A percentile compares a stretch with the other conserved stretches of the same genome.
Evolutionary conservation across 176 grass and related monocot genomes (phyloP).

Genomic region (Musa beccarii): DNA sequence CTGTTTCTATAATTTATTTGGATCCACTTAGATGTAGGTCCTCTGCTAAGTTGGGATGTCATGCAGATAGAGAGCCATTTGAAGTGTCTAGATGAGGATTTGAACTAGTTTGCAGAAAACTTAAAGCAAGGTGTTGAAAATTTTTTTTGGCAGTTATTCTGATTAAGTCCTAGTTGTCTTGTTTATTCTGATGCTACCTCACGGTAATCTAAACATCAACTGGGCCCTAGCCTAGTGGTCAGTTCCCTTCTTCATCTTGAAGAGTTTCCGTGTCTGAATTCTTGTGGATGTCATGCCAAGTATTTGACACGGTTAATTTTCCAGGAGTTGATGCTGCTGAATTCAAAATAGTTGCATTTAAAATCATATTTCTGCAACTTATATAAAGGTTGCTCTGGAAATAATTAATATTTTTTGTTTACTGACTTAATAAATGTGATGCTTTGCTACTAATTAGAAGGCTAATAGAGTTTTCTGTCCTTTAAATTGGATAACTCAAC

Average conservation of each 20-base stretch:
- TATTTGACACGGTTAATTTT: not conserved
- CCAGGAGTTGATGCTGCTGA: not conserved
- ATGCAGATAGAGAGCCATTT: conserved; percentile 93
- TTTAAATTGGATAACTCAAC: not conserved
- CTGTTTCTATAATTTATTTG: not conserved
- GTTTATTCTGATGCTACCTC: not conserved
- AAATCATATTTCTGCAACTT: not conserved
- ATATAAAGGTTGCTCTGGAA: not conserved
- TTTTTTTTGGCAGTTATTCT: not conserved
- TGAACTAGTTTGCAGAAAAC: conserved; percentile 87
- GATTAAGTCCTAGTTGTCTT: not conserved
- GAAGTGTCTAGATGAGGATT: conserved; percentile 88
- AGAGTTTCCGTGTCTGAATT: not conserved
- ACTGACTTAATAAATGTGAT: not conserved
- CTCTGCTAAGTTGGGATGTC: not conserved
- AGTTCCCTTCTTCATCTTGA: not conserved
- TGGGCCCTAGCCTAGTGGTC: not conserved
- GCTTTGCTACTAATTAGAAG: not conserved
- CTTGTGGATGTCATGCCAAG: not conserved
- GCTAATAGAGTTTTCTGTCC: not conserved
- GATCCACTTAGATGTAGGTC: not conserved
- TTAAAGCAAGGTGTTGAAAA: conserved; percentile 74
- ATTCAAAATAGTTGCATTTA: not conserved
- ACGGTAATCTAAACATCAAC: not conserved
- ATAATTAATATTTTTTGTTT: not conserved